Evolutionary conservation across 73 alveolate genomes (phyloP).

Genomic region (Uronychia setigera): DNA sequence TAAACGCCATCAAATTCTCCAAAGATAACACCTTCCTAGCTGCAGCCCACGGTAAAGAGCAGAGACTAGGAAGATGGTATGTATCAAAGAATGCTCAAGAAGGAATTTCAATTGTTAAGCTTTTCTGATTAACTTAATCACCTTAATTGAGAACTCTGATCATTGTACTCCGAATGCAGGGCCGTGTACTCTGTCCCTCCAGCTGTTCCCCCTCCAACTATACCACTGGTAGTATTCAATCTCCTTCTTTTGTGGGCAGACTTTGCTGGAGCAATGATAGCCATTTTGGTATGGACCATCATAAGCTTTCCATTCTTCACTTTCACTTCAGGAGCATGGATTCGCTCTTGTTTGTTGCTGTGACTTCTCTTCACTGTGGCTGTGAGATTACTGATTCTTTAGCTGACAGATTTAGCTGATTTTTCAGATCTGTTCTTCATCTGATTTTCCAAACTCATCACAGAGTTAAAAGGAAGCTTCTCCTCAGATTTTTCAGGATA

Average conservation of each 20-base stretch:
- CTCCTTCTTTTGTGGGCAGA: background rate
- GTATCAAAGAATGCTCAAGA: conserved; percentile 41
- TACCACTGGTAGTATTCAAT: no score
- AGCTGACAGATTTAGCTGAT: no score
- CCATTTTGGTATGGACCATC: no score
- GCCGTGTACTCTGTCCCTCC: background rate
- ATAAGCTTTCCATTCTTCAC: background rate
- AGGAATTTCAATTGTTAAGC: conserved; percentile 58
- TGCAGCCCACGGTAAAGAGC: conserved; percentile 45
- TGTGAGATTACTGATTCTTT: no score
- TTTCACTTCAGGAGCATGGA: background rate
- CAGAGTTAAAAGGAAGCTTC: background rate
- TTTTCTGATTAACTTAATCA: background rate
- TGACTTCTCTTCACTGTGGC: no score
- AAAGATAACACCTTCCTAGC: conserved; percentile 47
- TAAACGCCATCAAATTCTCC: conserved; percentile 49
- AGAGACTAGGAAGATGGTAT: conserved; percentile 75
- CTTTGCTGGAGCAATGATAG: no score
- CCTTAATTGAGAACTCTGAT: background rate
- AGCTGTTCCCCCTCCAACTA: no score
- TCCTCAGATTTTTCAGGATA: background rate
- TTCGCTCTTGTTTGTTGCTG: background rate
- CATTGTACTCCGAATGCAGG: background rate
- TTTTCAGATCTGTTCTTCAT: background rate
- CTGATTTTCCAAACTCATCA: background rate